Base-by-base conservation (phyloP, 768 basidiomycete genomes). In the Mycena floridula region DNA sequence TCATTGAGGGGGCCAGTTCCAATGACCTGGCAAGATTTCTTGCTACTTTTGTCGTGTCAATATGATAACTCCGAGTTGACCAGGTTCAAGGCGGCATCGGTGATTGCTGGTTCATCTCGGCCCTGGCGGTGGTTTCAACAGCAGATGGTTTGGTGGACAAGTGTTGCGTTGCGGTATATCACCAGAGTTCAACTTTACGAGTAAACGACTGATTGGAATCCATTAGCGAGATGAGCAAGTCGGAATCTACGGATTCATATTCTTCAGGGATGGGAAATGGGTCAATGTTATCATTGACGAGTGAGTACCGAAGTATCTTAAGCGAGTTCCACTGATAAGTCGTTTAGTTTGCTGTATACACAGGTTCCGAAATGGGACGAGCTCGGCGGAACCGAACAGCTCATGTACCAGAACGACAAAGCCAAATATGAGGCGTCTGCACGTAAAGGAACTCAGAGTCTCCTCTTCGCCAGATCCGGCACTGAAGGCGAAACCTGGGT, bases 201-300 rank as follows among this genome's bases (percentile, higher is more conserved):
- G 21, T 36, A 23, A 4, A 23, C 26, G 23, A 16, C 15, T 16
- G 48, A 13, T 35, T 11, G 23, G 7, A 40, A 45, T 37, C 22
- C 24, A 47, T 5, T 45, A 77, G 73, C 61, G 70, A 9, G 72
- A 77, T 47, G 72, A 76, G 52, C 47, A 69, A 50, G 71, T 77
- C 25, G 77, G 77, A 2, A 67, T 81, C 5, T 81, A 79, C 49
- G 78, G 77, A 2, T 81, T 76, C 54, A 67, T 79, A 38, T 79
- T 81, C 57, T 76, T 70, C 56, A 61, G 75, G 2, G 77, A 79
- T 54, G 60, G 60, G 26, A 59, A 62, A 24, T 79, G 77, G 77
- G 70, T 71, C 11, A 63, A 67, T 12, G 66, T 79, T 7, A 69
- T 81, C 48, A 68, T 80, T 43, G 79, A 81, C 51, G 79, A 81